Evolutionary conservation across 768 basidiomycete species (phyloP), one percentile per base, ranked within the genome.

Genomic region (Rhodotorula babjevae): DNA sequence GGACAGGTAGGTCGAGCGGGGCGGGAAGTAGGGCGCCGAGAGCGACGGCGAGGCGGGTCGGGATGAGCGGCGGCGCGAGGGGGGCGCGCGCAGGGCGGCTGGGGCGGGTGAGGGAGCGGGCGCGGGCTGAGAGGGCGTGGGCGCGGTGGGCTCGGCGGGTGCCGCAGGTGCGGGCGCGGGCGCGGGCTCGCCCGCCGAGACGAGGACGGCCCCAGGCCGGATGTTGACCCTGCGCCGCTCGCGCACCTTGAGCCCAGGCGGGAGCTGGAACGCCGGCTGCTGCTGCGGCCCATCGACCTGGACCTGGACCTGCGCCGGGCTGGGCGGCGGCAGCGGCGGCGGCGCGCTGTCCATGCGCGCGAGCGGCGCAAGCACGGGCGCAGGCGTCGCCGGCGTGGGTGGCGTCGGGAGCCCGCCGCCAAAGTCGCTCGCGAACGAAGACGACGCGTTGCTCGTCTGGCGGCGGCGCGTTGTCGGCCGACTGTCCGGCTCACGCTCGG

Each of bases 191-290:
- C 29, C 10, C 15, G 56, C 36, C 9, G 25, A 29, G 6, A 50
- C 50, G 4, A 55, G 6, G 25, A 46, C 16, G 2, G 44, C 40
- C 0, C 36, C 58, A 12, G 66, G 65, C 25, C 68, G 59, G 46
- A 75, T 67, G 49, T 75, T 72, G 64, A 75, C 74, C 53, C 74
- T 55, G 50, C 74, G 52, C 21, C 74, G 49, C 56, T 75, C 74
- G 42, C 74, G 47, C 19, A 68, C 61, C 12, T 52, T 25, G 40
- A 73, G 46, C 0, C 68, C 65, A 0, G 68, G 68, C 3, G 73
- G 65, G 8, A 70, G 65, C 56, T 62, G 46, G 58, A 66, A 71
- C 27, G 63, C 58, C 21, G 65, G 66, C 18, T 29, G 19, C 53
- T 27, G 25, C 50, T 52, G 50, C 2, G 27, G 44, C 0, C 21